Percentiles rank a stretch among this genome's conserved stretches.
Conservation (phyloP, 2,329 filamentous ascomycete genomes). For the Fusarium vanettenii region DNA sequence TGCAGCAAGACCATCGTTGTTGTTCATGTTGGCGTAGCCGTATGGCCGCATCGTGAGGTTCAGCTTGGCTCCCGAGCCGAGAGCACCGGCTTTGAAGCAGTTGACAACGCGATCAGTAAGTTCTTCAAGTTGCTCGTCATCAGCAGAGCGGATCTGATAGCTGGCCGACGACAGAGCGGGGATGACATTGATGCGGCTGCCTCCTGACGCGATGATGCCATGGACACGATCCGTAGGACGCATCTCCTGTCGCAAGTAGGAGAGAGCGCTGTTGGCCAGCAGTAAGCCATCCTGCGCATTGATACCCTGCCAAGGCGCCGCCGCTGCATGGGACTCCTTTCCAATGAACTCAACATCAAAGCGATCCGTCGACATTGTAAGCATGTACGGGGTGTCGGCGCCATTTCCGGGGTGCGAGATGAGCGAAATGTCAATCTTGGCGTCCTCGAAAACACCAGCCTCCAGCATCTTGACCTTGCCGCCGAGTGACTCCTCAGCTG, state of each 20-base stretch:
- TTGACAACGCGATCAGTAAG: slow-evolving; percentile 37
- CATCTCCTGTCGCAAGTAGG: slow-evolving; percentile 34
- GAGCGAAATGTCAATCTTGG: slow-evolving; percentile 38
- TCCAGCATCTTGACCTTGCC: slow-evolving; percentile 39
- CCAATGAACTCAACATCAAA: slow-evolving; percentile 34
- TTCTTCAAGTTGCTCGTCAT: slow-evolving; percentile 42
- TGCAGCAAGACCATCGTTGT: slow-evolving; percentile 41
- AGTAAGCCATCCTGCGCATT: slow-evolving; percentile 39
- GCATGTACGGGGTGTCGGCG: slow-evolving; percentile 26
- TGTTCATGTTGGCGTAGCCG: slow-evolving; percentile 48
- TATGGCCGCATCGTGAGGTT: slow-evolving; percentile 50
- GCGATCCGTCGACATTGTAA: slow-evolving; percentile 28
- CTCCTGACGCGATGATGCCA: slow-evolving; percentile 32
- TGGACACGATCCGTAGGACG: slow-evolving; percentile 32
- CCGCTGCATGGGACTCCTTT: slow-evolving; percentile 28
- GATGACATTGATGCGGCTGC: slow-evolving; percentile 39
- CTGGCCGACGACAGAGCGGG: slow-evolving; percentile 66
- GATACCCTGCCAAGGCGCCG: slow-evolving; percentile 31
- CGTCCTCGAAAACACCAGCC: slow-evolving; percentile 26
- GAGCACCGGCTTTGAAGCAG: slow-evolving; percentile 45
- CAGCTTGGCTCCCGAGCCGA: slow-evolving; percentile 46
- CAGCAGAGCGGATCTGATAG: slow-evolving; percentile 65
- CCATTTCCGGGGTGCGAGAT: slow-evolving; percentile 34
- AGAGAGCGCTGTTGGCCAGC: slow-evolving; percentile 32
- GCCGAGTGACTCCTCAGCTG: slow-evolving; percentile 34